These are phyloP conservation scores for Penicillium hordei DNA, from an alignment of 2,329 filamentous ascomycete genomes.

Conservation along the genomic window DNA sequence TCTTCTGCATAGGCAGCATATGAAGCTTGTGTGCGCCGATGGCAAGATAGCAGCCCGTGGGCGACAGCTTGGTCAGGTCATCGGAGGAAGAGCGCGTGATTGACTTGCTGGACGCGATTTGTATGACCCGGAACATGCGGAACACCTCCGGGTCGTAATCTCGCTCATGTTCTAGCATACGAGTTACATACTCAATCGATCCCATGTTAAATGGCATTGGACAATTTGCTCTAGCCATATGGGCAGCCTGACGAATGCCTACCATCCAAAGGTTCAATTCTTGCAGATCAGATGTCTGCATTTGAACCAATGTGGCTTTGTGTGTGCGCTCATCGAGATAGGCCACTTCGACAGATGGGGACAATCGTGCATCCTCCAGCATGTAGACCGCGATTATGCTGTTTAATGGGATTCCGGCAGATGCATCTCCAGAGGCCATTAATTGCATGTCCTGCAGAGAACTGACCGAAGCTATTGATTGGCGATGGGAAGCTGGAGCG, in stretches of 20 bases:
- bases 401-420: conserved; percentile 58
- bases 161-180: conserved; percentile 62
- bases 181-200: conserved; percentile 62
- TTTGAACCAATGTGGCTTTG: conserved; percentile 61
- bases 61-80: conserved; percentile 64
- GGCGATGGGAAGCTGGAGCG: conserved; percentile 50
- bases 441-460: conserved; percentile 64
- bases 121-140: conserved; percentile 67
- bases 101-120: conserved; percentile 59
- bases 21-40: conserved; percentile 70
- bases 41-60: conserved; percentile 66
- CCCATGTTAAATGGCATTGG: conserved; percentile 56
- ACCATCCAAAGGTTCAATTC: conserved; percentile 67
- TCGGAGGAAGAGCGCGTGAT: conserved; percentile 61
- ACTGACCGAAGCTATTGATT: conserved; percentile 59
- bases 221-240: conserved; percentile 54
- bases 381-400: conserved; percentile 68
- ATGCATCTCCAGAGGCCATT: conserved; percentile 55
- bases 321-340: conserved; percentile 65
- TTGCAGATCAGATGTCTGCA: conserved; percentile 63
- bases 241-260: conserved; percentile 60
- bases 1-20: conserved; percentile 64
- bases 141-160: conserved; percentile 69
- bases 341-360: conserved; percentile 66
- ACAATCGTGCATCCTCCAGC: conserved; percentile 65